Percentiles rank a stretch among this genome's conserved stretches.
Conservation (phyloP, 768 basidiomycete genomes). For the Trametes maxima region DNA sequence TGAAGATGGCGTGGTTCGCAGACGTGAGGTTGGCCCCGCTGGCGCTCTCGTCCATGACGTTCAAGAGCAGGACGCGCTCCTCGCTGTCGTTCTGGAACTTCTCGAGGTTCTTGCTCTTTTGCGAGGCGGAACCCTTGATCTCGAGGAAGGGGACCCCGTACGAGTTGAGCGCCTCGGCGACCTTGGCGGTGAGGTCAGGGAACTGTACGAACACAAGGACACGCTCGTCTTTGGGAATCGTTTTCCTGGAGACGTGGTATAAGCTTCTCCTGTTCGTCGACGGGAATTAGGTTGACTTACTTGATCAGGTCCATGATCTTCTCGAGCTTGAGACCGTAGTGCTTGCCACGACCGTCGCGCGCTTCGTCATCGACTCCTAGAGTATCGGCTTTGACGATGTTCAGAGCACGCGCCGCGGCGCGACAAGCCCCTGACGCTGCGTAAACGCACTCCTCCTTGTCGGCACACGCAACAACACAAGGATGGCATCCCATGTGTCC, state of each 20-base stretch:
- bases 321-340: slow-evolving; percentile 84
- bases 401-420: slow-evolving; percentile 78
- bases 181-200: slow-evolving; percentile 89
- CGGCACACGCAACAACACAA: slow-evolving; percentile 74
- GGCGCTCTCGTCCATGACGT: slow-evolving; percentile 95
- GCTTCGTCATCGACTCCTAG: slow-evolving; percentile 79
- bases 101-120: slow-evolving; percentile 81
- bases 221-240: slow-evolving; percentile 74
- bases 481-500: slow-evolving; percentile 84
- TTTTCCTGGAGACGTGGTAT: slow-evolving; percentile 47
- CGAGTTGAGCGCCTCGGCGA: slow-evolving; percentile 75
- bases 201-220: slow-evolving; percentile 96
- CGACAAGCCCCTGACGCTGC: slow-evolving; percentile 68
- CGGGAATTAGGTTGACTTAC: slow-evolving; percentile 42
- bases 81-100: slow-evolving; percentile 81
- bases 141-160: slow-evolving; percentile 77
- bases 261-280: background rate
- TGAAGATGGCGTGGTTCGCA: slow-evolving; percentile 94
- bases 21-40: slow-evolving; percentile 90
- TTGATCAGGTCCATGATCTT: slow-evolving; percentile 74
- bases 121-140: slow-evolving; percentile 75
- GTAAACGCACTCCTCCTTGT: slow-evolving; percentile 81
- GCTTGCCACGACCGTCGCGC: slow-evolving; percentile 71
- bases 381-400: slow-evolving; percentile 79
- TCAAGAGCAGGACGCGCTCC: slow-evolving; percentile 82